Evolutionary conservation across 2,329 filamentous ascomycete genomes (phyloP), one percentile per base, ranked within the genome.

Genomic region (Trichoderma citrinoviride): DNA sequence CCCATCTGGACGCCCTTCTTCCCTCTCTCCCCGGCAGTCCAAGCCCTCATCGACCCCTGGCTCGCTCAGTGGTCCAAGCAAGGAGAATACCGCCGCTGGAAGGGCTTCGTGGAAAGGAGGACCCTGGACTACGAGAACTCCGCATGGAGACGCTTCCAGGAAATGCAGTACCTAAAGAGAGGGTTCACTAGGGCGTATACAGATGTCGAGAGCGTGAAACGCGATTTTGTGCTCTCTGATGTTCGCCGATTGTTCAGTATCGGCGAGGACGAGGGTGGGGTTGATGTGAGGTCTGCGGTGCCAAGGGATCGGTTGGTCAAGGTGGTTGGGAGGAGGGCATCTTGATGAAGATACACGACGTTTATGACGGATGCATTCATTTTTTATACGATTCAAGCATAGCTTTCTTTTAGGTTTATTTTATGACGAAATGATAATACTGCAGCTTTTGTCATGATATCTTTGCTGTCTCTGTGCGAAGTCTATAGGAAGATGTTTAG

Each of bases 1-100:
- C 67, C 66, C 2, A 68, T 69, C 14, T 70, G 70, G 65, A 67
- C 65, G 5, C 68, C 68, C 0, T 70, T 68, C 29, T 56, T 72
- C 1, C 64, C 70, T 0, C 61, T 73, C 1, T 61, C 70, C 1
- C 49, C 65, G 0, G 43, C 54, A 0, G 29, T 68, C 0, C 55
- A 70, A 49, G 57, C 55, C 7, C 58, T 67, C 7, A 64, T 73
- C 40, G 49, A 66, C 8, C 67, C 65, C 3, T 72, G 68, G 67
- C 57, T 63, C 1, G 15, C n/a, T 12, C 44, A 27, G 17, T 72
- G 68, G 67, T 62, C 61, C 10, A 14, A 27, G 6, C n/a, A 57
- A 19, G 14, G 44, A 12, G 64, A 40, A 3, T 57, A 63, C 21
- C 21, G 49, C 19, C 44, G 50, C 2, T 21, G 62, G 56, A 65